Percentiles rank a stretch among this genome's conserved stretches.
phyloP scores from a whole-genome alignment of 2,329 filamentous ascomycete species.

The Periconia sp. region DNA sequence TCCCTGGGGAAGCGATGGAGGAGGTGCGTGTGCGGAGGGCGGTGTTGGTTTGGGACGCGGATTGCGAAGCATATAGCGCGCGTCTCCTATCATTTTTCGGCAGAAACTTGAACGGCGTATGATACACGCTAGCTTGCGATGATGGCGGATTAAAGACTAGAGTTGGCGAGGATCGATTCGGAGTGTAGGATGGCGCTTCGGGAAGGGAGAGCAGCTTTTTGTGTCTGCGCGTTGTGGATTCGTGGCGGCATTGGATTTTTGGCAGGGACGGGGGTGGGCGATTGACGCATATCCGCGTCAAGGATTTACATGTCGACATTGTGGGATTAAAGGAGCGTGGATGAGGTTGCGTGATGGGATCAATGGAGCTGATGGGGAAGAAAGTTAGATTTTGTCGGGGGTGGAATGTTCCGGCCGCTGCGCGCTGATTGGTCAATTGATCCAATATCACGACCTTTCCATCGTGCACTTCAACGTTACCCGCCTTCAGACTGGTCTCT shows the following conservation, averaged over 20 bases:
- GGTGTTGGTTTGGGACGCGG: slow-evolving; percentile 25
- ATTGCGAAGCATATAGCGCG: slow-evolving; percentile 49
- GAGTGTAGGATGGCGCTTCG: slow-evolving; percentile 51
- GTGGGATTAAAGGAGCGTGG: slow-evolving; percentile 11
- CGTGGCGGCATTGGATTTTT: slow-evolving; percentile 48
- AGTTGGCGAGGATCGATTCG: slow-evolving; percentile 31
- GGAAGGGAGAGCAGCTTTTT: slow-evolving; percentile 54
- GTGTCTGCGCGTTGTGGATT: slow-evolving; percentile 54
- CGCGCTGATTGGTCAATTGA: slow-evolving; percentile 19
- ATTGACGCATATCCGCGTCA: slow-evolving; percentile 30
- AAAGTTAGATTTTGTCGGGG: slow-evolving; percentile 30
- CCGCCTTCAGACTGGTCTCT: too few species aligned
- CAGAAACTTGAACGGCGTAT: slow-evolving; percentile 70
- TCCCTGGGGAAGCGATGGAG: slow-evolving; percentile 34
- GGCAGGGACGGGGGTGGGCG: slow-evolving; percentile 28
- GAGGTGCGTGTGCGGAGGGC: slow-evolving; percentile 29
- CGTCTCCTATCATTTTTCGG: slow-evolving; percentile 63
- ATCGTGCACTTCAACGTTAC: too few species aligned
- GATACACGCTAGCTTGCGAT: slow-evolving; percentile 66
- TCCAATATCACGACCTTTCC: too few species aligned
- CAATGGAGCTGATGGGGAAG: slow-evolving; percentile 17
- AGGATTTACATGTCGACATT: slow-evolving; percentile 43
- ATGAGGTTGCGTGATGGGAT: slow-evolving; percentile 9
- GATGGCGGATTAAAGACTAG: slow-evolving; percentile 69
- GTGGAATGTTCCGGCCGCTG: slow-evolving; percentile 29